Conservation (phyloP, 129 eudicot species). For the Gnaphalium uliginosum region DNA sequence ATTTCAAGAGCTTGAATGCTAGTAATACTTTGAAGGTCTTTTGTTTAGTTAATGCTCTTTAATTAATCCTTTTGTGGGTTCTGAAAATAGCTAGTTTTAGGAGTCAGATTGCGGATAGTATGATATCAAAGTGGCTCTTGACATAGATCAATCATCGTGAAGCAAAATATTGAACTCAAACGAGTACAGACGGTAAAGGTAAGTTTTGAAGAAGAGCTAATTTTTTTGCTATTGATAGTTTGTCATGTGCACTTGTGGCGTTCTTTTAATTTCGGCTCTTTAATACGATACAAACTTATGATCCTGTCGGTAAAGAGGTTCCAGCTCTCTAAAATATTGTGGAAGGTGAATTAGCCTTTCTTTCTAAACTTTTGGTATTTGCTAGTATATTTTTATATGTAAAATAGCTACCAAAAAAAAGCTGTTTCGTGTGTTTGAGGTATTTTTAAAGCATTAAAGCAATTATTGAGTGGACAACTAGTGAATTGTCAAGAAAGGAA, state of each 20-base stretch:
- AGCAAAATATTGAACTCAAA: neutral
- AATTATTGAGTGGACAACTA: too few relatives aligned
- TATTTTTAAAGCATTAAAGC: too few relatives aligned
- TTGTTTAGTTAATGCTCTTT: neutral
- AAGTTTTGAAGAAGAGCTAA: neutral
- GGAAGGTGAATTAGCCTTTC: too few relatives aligned
- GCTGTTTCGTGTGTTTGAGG: too few relatives aligned
- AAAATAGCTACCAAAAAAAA: too few relatives aligned
- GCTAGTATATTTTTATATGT: too few relatives aligned
- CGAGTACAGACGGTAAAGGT: neutral
- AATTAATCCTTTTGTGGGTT: neutral
- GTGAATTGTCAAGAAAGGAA: too few relatives aligned
- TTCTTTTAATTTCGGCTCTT: neutral
- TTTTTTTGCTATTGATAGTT: too few relatives aligned
- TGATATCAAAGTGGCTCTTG: constrained; percentile 1
- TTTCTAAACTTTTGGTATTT: too few relatives aligned
- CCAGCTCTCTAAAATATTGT: too few relatives aligned
- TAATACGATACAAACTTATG: neutral
- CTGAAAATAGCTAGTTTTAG: constrained; percentile 7
- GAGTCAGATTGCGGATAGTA: neutral
- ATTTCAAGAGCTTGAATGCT: constrained; percentile 9
- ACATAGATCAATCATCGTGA: constrained; percentile 5
- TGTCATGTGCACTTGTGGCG: too few relatives aligned
- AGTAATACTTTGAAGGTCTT: constrained; percentile 1
- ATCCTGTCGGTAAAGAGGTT: neutral